Base-by-base conservation (phyloP, 2,329 filamentous ascomycete genomes). In the Paraconiothyrium sp. region DNA sequence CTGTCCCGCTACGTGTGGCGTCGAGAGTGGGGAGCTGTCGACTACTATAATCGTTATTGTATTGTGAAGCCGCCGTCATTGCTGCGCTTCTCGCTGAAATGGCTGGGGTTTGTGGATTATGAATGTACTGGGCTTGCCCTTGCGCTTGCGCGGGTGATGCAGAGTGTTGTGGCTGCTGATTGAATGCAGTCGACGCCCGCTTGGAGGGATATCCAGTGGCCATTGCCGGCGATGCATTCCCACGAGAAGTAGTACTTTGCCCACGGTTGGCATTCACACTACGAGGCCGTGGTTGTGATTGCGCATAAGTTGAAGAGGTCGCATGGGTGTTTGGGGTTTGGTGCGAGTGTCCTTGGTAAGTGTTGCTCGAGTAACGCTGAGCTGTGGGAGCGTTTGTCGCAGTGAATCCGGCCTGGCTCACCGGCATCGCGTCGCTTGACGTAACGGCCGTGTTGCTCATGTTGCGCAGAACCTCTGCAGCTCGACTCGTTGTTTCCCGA, bases 401-500 rank as follows among this genome's bases (percentile, higher is more conserved):
- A 10, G 68, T 69, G 63, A 73, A 74, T 27, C 61, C 63, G 6
- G 74, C 16, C 27, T 69, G 69, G 22, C 37, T 66, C 13, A 54
- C 67, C n/a, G 59, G 58, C 14, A 66, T 51, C 10, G 66, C 51
- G n/a, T 43, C 59, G 16, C 57, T 72, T 3, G 67, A 37, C 8
- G 67, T 64, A 58, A 76, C 74, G 9, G 66, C 52, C 4, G 67
- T 69, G 49, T 70, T 78, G 68, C 74, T 77, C 70, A 78, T 74
- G 39, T 73, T 75, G 47, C 61, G 69, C 49, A 77, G 57, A 22
- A 73, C 74, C 60, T 78, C 73, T 34, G 76, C 75, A 34, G 75
- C 75, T 27, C 69, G 61, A 47, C 65, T 74, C 8, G 71, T 72
- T 11, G 68, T 70, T 55, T 76, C 73, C 5, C 65, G 65, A 24